phyloP scores from a whole-genome alignment of 352 stramenopile genomes.

The Phytopythium litorale region DNA sequence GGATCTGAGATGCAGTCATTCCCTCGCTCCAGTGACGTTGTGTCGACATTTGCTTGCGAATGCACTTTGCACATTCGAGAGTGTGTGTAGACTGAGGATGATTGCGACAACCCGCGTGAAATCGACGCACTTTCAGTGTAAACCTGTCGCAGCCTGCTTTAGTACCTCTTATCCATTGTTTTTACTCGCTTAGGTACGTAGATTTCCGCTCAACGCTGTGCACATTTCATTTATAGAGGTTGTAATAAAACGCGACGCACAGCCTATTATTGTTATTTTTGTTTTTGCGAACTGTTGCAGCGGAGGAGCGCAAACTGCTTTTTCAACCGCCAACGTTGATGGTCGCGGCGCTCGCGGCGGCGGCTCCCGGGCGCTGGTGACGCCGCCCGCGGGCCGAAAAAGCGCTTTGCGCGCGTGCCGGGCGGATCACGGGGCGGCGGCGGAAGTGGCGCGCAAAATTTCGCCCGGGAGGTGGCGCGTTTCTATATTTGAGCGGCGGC shows the following conservation, averaged over 20 bases:
- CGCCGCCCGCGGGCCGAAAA: background rate
- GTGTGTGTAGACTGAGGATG: no score
- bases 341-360: background rate
- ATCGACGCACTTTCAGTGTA: no score
- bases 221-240: no score
- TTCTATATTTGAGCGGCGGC: background rate
- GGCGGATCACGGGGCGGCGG: background rate
- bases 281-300: background rate
- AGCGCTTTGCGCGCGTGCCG: background rate
- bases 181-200: no score
- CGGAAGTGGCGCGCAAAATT: background rate
- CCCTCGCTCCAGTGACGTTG: background rate
- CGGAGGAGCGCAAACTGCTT: background rate
- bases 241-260: no score
- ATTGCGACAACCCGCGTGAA: no score
- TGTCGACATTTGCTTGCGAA: background rate
- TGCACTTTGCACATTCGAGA: no score
- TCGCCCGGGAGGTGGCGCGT: background rate
- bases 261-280: no score
- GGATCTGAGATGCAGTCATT: background rate
- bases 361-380: background rate
- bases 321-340: background rate
- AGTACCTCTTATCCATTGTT: no score
- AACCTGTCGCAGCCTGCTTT: no score
- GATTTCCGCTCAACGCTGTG: no score